These are phyloP conservation scores for Cadophora malorum DNA, from an alignment of 2,329 filamentous ascomycete species.

Conservation along the genomic window DNA sequence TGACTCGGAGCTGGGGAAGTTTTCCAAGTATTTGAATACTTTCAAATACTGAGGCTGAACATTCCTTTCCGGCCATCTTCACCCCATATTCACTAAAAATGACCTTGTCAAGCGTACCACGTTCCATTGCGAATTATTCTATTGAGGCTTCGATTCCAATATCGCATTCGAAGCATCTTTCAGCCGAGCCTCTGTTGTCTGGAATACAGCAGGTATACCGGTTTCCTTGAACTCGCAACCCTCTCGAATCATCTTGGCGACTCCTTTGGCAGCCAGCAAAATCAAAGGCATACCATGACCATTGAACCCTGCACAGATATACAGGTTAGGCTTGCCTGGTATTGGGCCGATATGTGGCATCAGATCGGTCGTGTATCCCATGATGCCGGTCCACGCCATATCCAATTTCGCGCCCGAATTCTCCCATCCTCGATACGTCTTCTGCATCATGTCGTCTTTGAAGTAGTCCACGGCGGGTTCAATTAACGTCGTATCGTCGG, in stretches of 20 bases:
- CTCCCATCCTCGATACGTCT: slow-evolving; percentile 24
- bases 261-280: slow-evolving; percentile 20
- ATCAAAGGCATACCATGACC: slow-evolving; percentile 26
- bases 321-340: slow-evolving; percentile 19
- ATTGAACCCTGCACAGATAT: slow-evolving; percentile 24
- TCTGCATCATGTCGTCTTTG: slow-evolving; percentile 23
- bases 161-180: slow-evolving; percentile 22
- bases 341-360: slow-evolving; percentile 22
- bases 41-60: not conserved
- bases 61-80: not conserved
- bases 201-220: slow-evolving; percentile 19
- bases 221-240: slow-evolving; percentile 21
- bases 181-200: slow-evolving; percentile 22
- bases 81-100: not conserved
- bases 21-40: not conserved
- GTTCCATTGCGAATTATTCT: not conserved
- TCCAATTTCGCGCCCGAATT: slow-evolving; percentile 22
- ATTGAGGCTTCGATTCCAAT: slow-evolving; percentile 23
- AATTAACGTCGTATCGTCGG: slow-evolving; percentile 26
- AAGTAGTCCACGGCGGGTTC: slow-evolving; percentile 23
- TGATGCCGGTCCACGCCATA: slow-evolving; percentile 22
- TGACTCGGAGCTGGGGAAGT: not conserved
- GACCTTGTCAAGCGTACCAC: not conserved
- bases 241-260: slow-evolving; percentile 28
- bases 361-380: slow-evolving; percentile 27